A percentile compares a stretch with the other conserved stretches of the same genome.
Evolutionary conservation across 148 eudicot species (phyloP).

Genomic region (Gaultheria prostrata): DNA sequence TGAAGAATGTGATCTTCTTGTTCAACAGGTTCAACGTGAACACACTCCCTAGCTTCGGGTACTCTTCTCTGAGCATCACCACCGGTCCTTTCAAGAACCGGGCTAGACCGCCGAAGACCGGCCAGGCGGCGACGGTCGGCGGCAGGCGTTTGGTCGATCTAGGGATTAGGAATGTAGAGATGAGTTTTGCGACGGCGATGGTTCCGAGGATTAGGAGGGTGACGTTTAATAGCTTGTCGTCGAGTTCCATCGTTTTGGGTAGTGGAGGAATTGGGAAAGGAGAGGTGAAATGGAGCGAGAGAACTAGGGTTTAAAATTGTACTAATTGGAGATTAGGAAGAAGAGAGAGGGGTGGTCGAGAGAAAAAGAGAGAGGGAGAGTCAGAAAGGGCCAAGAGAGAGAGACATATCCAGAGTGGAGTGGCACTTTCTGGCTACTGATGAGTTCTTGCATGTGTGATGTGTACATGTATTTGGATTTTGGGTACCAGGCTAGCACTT

Average conservation of each 20-base stretch:
- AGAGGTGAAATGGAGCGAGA: not conserved
- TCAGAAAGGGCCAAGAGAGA: not conserved
- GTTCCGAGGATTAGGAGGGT: slow-evolving; percentile 69
- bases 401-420: not conserved
- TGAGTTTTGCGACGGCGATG: slow-evolving; percentile 60
- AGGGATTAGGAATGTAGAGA: slow-evolving; percentile 48
- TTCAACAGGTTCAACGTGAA: slow-evolving; percentile 72
- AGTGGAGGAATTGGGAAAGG: not conserved
- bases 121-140: slow-evolving; percentile 61
- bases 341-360: not conserved
- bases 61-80: slow-evolving; percentile 73
- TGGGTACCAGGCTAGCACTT: too few relatives aligned
- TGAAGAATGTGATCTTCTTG: slow-evolving; percentile 82
- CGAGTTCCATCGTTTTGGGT: slow-evolving; percentile 20
- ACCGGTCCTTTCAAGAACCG: slow-evolving; percentile 81
- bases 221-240: slow-evolving; percentile 46
- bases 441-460: too few relatives aligned
- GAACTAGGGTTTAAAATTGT: not conserved
- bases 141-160: slow-evolving; percentile 70
- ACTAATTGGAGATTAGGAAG: not conserved
- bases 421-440: too few relatives aligned
- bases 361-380: not conserved
- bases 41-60: slow-evolving; percentile 85
- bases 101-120: slow-evolving; percentile 67
- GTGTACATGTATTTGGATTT: too few relatives aligned